Evolutionary conservation across 2,329 filamentous ascomycete species (phyloP), one percentile per base, ranked within the genome.

Genomic region (Colletotrichum godetiae): DNA sequence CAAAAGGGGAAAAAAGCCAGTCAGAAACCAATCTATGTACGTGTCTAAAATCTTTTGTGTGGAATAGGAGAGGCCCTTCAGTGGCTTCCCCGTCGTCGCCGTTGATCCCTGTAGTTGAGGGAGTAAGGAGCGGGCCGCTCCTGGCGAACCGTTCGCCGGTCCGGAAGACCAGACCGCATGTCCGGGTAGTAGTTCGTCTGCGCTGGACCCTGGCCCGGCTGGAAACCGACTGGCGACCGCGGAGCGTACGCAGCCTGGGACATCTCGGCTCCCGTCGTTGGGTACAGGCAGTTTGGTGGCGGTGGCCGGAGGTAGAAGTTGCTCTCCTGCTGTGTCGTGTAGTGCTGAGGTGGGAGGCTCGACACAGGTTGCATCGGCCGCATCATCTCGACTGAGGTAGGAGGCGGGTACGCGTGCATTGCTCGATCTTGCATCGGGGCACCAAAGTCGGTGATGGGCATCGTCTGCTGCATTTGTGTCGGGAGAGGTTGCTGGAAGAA

Each of bases 371-470:
- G 70, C 70, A 73, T 73, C 6, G 70, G 67, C 5, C 70, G 70
- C 67, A 73, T 73, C 55, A 73, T 70, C 55, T 73, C 70, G 8
- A 62, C 67, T 29, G 70, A 73, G 22, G 67, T 65, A 6, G 70
- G 67, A 5, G 70, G 67, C 1, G 70, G 63, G 56, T 73, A 73
- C 4, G 70, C 31, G 3, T 69, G 70, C 42, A 73, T 73, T 6
- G 67, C 56, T 12, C 70, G 60, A 61, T 67, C 56, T 55, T 70
- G 67, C 49, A 73, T 61, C 35, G 67, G 15, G 4, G 52, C 15
- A 15, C 52, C 61, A 29, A 70, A 73, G 12, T 73, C 70, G 29
- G 70, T 27, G 55, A 73, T 31, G 8, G 61, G 60, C 10, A 73
- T 66, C 19, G 55, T 22, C 19, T 70, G 70, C 19, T 73, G 70